These are phyloP conservation scores for Aspergillus sclerotioniger DNA, from an alignment of 495 filamentous ascomycete genomes.

Conservation along the genomic window DNA sequence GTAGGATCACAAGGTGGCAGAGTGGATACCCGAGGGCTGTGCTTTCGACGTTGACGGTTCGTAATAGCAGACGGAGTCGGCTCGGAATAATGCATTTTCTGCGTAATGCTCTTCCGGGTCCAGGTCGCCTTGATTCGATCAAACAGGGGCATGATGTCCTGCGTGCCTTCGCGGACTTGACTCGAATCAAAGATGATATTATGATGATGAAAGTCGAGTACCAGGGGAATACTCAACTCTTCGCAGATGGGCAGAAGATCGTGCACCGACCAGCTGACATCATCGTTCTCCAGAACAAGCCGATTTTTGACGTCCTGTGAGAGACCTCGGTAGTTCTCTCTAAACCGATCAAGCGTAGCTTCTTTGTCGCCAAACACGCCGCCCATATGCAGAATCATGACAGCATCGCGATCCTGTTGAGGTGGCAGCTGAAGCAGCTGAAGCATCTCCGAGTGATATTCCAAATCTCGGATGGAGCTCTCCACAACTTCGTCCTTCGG, in stretches of 20 bases:
- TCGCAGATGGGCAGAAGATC: constrained; percentile 89
- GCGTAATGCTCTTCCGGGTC: constrained; percentile 80
- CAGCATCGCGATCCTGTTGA: constrained; percentile 81
- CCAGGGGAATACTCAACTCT: constrained; percentile 87
- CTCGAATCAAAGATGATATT: constrained; percentile 82
- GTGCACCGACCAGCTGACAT: constrained; percentile 86
- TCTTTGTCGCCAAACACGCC: constrained; percentile 87
- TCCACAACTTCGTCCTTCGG: constrained; percentile 72
- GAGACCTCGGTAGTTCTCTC: constrained; percentile 67
- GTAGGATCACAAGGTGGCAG: constrained; percentile 77
- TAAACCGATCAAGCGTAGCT: constrained; percentile 78
- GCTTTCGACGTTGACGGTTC: constrained; percentile 72
- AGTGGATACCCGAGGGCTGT: constrained; percentile 71
- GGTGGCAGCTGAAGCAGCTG: constrained; percentile 72
- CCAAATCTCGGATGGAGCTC: constrained; percentile 75
- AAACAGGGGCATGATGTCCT: constrained; percentile 71
- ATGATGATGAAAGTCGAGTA: constrained; percentile 93
- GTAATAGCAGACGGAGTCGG: constrained; percentile 73
- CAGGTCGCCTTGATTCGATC: constrained; percentile 81
- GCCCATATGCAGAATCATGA: constrained; percentile 95
- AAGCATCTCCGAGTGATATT: constrained; percentile 87
- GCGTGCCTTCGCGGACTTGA: constrained; percentile 77
- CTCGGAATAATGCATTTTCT: constrained; percentile 97
- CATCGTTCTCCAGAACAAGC: constrained; percentile 92
- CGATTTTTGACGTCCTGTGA: constrained; percentile 71